Percentiles rank a stretch among this genome's conserved stretches.
phyloP scores from a whole-genome alignment of 2,329 filamentous ascomycete species.

The Claviceps monticola region DNA sequence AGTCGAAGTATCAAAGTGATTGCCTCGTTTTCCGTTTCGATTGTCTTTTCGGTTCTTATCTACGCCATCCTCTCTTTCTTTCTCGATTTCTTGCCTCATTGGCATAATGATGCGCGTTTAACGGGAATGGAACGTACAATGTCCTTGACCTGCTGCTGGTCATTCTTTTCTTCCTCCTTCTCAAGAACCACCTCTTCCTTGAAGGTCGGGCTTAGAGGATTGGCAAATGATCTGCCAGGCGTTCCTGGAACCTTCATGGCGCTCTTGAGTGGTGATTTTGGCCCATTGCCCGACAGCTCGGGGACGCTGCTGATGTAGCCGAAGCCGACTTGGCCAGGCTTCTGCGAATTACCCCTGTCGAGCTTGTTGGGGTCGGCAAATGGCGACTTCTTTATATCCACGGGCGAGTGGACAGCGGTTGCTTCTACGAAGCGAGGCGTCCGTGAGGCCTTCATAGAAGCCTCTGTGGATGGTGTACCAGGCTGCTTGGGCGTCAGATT shows the following conservation, averaged over 20 bases:
- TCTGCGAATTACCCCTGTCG: constrained; percentile 45
- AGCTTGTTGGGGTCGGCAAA: constrained; percentile 46
- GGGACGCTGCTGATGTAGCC: constrained; percentile 63
- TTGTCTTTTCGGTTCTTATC: background rate
- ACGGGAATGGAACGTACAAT: constrained; percentile 46
- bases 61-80: background rate
- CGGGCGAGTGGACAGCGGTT: constrained; percentile 63
- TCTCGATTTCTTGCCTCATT: background rate
- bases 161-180: constrained; percentile 67
- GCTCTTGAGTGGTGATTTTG: constrained; percentile 74
- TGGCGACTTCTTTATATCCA: constrained; percentile 43
- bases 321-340: constrained; percentile 76
- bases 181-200: constrained; percentile 76
- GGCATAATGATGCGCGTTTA: background rate
- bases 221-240: constrained; percentile 55
- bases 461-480: constrained; percentile 37
- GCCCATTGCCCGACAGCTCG: constrained; percentile 46
- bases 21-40: background rate
- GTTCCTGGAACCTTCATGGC: constrained; percentile 81
- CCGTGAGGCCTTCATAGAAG: constrained; percentile 52
- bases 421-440: constrained; percentile 72
- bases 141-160: constrained; percentile 77
- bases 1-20: background rate
- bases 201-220: constrained; percentile 84
- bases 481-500: constrained; percentile 37